Evolutionary conservation across 139 green algal genomes (phyloP).

Genomic region (Tetratostichococcus sp.): DNA sequence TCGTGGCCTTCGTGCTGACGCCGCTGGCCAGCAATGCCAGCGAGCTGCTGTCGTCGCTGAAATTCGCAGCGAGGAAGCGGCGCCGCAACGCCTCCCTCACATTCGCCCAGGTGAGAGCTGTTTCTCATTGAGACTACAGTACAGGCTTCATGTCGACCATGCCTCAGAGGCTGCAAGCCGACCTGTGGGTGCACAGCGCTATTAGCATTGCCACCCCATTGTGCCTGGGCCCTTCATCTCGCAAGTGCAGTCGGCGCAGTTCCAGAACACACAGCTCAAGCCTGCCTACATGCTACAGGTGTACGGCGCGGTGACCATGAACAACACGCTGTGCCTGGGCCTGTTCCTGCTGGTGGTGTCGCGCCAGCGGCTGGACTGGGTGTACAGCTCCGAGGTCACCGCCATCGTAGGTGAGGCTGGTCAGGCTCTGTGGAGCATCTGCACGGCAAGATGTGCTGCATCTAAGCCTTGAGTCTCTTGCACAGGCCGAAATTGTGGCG

Average conservation of each 20-base stretch:
- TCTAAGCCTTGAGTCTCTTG: no score
- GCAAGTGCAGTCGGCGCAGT: no score
- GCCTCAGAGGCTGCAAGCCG: no score
- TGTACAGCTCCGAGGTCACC: constrained; percentile 48
- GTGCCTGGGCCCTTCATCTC: no score
- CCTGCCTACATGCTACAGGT: no score
- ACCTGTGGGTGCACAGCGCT: background rate
- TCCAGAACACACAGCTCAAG: no score
- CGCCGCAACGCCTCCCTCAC: constrained; percentile 56
- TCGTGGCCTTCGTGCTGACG: constrained; percentile 59
- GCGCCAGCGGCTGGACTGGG: constrained; percentile 41
- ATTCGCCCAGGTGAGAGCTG: constrained; percentile 36
- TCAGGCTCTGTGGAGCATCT: background rate
- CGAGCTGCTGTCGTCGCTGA: constrained; percentile 52
- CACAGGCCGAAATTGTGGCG: no score
- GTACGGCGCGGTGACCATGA: constrained; percentile 43
- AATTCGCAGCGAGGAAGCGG: constrained; percentile 47
- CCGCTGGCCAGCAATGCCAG: constrained; percentile 54
- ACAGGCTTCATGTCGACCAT: no score
- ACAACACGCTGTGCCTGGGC: constrained; percentile 67
- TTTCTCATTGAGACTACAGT: no score
- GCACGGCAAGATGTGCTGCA: no score
- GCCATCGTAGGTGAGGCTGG: constrained; percentile 23
- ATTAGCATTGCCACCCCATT: no score
- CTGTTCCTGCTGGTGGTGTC: constrained; percentile 58